Base-by-base conservation (phyloP, 495 filamentous ascomycete species). In the Rusavskia elegans region DNA sequence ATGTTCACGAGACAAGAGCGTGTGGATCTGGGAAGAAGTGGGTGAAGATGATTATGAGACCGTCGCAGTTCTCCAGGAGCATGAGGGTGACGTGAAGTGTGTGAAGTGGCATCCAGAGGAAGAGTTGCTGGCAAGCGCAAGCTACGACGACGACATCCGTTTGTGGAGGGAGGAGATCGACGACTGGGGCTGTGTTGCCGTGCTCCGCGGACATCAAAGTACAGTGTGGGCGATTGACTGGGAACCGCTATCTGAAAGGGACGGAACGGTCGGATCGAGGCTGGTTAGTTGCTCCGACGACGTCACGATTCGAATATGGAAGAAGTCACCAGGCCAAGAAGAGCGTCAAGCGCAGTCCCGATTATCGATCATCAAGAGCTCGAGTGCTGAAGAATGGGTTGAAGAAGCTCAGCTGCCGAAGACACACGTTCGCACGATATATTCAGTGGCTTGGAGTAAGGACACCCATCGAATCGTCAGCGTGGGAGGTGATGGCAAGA, bases 1-100 rank as follows among this genome's bases (percentile, higher is more conserved):
- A 0, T 97, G 89, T 62, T 82, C 78, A 21, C 74, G 92, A 11
- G 92, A 98, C 65, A 96, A 96, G 69, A 83, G 78, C 21, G 85
- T 98, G n/a, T 98, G 92, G 92, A 84, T 98, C 48, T 98, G 92
- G 92, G 92, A 98, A 65, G 89, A 95, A 62, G 74, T 97, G 3
- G 85, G 79, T 7, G 89, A 90, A 27, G 90, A 95, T 61, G 89
- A 95, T 55, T 96, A 85, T 63, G 92, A 98, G 77, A 96, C 92
- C 7, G 78, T 96, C 6, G 90, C 90, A 0, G 90, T 98, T 51
- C 73, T 96, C 65, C 83, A 82, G 65, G 92, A 97, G 66, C 92
- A 98, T 61, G 84, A 84, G 27, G 89, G 84, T 14, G 92, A 98
- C 63, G 89, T 98, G 37, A 98, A 98, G 63, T 85, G 80, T 51